phyloP scores from a whole-genome alignment of 2,329 filamentous ascomycete species.

The Penicillium sp. region DNA sequence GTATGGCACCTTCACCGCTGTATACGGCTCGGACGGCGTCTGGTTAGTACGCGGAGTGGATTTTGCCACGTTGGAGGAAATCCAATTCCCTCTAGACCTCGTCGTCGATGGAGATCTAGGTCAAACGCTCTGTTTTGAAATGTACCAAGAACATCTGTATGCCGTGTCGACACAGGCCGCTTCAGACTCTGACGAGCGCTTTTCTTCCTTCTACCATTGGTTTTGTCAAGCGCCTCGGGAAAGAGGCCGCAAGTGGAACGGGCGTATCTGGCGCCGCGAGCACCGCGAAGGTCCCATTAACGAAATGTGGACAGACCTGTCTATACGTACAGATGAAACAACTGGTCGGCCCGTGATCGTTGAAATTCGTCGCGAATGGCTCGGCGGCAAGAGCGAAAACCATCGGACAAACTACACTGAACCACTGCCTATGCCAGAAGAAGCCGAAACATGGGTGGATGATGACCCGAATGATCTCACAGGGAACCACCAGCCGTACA shows the following conservation, averaged over 20 bases:
- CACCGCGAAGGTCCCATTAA: conserved; percentile 67
- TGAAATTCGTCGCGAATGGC: conserved; percentile 67
- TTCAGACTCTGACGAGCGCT: conserved; percentile 58
- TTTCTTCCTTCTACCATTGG: conserved; percentile 66
- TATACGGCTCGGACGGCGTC: conserved; percentile 51
- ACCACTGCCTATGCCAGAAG: conserved; percentile 31
- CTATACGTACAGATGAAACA: conserved; percentile 56
- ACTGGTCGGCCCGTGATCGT: conserved; percentile 57
- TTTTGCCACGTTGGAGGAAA: conserved; percentile 41
- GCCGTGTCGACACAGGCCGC: conserved; percentile 62
- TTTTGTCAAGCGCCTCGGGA: conserved; percentile 54
- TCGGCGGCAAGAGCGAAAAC: conserved; percentile 51
- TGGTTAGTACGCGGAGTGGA: conserved; percentile 59
- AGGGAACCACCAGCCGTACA: conserved; percentile 28
- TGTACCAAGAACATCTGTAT: conserved; percentile 63
- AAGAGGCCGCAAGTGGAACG: conserved; percentile 38
- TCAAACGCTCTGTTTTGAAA: conserved; percentile 65
- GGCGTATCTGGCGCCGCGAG: conserved; percentile 59
- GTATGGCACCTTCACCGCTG: conserved; percentile 59
- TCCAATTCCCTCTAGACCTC: conserved; percentile 19
- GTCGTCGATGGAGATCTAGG: conserved; percentile 50
- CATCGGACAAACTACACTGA: conserved; percentile 61
- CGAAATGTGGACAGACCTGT: conserved; percentile 66
- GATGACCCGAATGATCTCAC: conserved; percentile 15
- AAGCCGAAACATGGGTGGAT: conserved; percentile 13